phyloP scores from a whole-genome alignment of 2,329 filamentous ascomycete genomes.

The Ophiobolus disseminans region DNA sequence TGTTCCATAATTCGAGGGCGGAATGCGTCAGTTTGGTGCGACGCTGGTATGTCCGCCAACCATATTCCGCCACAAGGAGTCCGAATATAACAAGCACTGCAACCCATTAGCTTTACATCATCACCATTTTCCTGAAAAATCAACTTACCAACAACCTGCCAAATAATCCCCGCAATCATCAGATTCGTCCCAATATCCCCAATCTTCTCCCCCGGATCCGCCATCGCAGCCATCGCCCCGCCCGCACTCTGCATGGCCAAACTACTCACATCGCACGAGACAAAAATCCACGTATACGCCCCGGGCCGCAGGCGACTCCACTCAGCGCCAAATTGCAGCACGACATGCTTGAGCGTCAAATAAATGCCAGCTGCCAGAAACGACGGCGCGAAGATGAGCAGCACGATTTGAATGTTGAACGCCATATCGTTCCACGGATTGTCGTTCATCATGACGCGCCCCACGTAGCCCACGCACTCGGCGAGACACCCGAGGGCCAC shows the following conservation, averaged over 20 bases:
- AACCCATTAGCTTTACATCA: constrained; percentile 21
- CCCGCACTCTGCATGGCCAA: constrained; percentile 64
- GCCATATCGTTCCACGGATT: constrained; percentile 59
- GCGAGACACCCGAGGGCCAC: constrained; percentile 56
- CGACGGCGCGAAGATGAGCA: constrained; percentile 65
- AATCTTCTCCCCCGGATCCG: constrained; percentile 45
- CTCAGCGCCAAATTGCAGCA: constrained; percentile 57
- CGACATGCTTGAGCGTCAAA: constrained; percentile 62
- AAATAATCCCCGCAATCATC: constrained; percentile 63
- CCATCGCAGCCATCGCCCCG: constrained; percentile 62
- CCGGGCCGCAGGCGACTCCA: constrained; percentile 31
- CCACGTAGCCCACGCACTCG: constrained; percentile 63
- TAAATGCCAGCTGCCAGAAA: constrained; percentile 63
- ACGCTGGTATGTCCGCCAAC: constrained; percentile 26
- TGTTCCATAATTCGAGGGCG: constrained; percentile 17
- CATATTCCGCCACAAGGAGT: constrained; percentile 46
- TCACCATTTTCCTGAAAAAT: constrained; percentile 36
- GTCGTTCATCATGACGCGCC: constrained; percentile 59
- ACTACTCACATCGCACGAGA: constrained; percentile 63
- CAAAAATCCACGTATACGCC: constrained; percentile 65
- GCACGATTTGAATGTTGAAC: constrained; percentile 61
- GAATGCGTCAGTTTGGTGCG: constrained; percentile 17
- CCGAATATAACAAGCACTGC: constrained; percentile 54
- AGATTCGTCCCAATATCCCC: constrained; percentile 58
- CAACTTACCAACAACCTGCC: constrained; percentile 58